These are phyloP conservation scores for Coemansia sp. DNA, from an alignment of 192 early-diverging fungal genomes.

Conservation along the genomic window DNA sequence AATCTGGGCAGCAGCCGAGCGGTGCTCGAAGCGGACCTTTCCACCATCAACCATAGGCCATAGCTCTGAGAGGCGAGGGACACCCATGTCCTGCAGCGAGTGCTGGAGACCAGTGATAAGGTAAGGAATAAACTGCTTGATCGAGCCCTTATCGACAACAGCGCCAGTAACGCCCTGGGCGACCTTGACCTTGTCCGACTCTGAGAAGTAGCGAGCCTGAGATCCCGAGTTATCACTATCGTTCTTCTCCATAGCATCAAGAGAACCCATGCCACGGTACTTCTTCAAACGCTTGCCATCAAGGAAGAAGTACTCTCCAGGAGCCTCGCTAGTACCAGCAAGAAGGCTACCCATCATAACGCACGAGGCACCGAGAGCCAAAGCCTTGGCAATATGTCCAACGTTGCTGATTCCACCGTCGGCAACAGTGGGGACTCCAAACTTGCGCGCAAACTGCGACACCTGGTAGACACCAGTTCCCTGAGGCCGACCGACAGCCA, in stretches of 20 bases:
- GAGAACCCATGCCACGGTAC: constrained; percentile 99
- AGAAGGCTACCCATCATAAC: constrained; percentile 99
- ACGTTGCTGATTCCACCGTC: constrained; percentile 98
- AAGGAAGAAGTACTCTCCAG: constrained; percentile 98
- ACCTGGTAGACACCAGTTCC: constrained; percentile 96
- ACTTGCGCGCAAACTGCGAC: constrained; percentile 89
- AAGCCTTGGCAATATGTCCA: constrained; percentile 96
- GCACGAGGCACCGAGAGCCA: constrained; percentile 91
- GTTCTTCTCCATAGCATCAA: constrained; percentile 91
- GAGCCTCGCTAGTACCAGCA: constrained; percentile 94
- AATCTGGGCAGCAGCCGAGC: constrained; percentile 91
- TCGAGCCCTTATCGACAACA: constrained; percentile 97
- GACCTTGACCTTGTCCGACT: constrained; percentile 97
- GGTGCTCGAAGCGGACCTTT: constrained; percentile 89
- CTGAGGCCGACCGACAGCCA: constrained; percentile 98
- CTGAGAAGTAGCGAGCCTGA: constrained; percentile 93
- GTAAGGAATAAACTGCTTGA: constrained; percentile 93
- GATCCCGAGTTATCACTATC: constrained; percentile 69
- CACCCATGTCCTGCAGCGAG: constrained; percentile 96
- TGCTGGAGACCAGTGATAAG: constrained; percentile 95
- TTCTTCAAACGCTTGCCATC: constrained; percentile 97
- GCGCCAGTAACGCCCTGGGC: constrained; percentile 97
- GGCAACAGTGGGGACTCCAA: constrained; percentile 95
- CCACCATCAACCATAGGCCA: constrained; percentile 70
- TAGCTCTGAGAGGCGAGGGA: constrained; percentile 66